Percentiles rank a stretch among this genome's conserved stretches.
These are phyloP conservation scores for Zalaria obscura DNA, from an alignment of 2,329 filamentous ascomycete species.

Conservation along the genomic window DNA sequence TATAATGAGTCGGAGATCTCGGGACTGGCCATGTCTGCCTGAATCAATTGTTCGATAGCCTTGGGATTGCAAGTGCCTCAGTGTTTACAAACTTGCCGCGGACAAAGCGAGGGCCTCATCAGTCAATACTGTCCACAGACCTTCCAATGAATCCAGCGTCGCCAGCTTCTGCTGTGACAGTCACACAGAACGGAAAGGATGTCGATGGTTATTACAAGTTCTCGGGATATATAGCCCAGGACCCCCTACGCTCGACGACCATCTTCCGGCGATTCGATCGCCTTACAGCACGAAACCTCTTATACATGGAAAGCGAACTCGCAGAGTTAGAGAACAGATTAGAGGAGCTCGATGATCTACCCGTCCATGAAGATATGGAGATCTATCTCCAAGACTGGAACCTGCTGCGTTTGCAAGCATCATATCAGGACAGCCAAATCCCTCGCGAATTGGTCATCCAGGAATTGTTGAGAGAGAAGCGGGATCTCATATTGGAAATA, in stretches of 20 bases:
- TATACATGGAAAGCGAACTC: conserved; percentile 5
- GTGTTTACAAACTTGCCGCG: too few relatives aligned
- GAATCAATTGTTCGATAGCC: too few relatives aligned
- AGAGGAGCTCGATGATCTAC: conserved; percentile 1
- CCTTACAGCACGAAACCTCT: conserved; percentile 2
- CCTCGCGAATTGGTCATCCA: too few relatives aligned
- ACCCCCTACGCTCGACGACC: conserved; percentile 1
- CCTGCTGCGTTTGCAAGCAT: background rate
- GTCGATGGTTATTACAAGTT: conserved; percentile 1
- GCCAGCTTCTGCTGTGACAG: too few relatives aligned
- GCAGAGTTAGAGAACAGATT: conserved; percentile 3
- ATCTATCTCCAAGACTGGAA: conserved; percentile 1
- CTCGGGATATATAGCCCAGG: conserved; percentile 1
- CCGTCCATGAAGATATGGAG: background rate
- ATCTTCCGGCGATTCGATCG: conserved; percentile 4
- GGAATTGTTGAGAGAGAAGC: background rate
- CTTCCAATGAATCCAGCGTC: too few relatives aligned
- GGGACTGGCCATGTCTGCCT: too few relatives aligned
- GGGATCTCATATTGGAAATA: background rate
- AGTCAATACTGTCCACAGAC: too few relatives aligned
- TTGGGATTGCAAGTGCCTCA: too few relatives aligned
- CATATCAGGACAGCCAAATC: too few relatives aligned
- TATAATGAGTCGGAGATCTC: too few relatives aligned
- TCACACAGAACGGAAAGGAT: too few relatives aligned
- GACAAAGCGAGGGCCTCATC: too few relatives aligned